Evolutionary conservation across 352 stramenopile genomes (phyloP).

Genomic region (Pythium folliculosum): DNA sequence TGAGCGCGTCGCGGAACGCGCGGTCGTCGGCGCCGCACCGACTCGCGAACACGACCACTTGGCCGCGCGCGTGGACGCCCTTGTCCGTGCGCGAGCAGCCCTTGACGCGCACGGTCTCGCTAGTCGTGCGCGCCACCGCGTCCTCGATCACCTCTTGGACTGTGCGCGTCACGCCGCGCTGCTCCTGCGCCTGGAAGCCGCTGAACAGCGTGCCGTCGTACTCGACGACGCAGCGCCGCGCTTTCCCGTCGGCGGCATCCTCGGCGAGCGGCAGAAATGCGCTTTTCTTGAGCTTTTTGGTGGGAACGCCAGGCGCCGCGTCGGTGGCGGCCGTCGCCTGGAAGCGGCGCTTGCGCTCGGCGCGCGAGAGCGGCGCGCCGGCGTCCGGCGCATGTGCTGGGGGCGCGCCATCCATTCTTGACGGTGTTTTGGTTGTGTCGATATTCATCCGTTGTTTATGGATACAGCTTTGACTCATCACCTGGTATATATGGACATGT

Average conservation of each 20-base stretch:
- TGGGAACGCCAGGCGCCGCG: too few relatives aligned
- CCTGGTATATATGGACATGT: not conserved
- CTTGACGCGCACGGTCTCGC: conserved; percentile 73
- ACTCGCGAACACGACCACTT: conserved; percentile 91
- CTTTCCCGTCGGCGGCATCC: conserved; percentile 2
- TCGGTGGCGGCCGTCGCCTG: not conserved
- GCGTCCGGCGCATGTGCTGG: not conserved
- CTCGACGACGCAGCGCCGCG: conserved; percentile 48
- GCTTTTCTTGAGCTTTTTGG: conserved; percentile 32
- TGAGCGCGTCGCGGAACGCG: conserved; percentile 64
- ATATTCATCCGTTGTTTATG: not conserved
- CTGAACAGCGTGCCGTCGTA: conserved; percentile 83
- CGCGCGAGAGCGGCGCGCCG: conserved; percentile 12
- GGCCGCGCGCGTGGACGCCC: conserved; percentile 90
- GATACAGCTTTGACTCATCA: not conserved
- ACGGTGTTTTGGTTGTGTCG: not conserved
- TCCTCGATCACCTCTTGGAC: conserved; percentile 79
- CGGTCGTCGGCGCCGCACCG: conserved; percentile 44
- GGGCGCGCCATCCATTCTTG: conserved; percentile 9
- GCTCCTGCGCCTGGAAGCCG: conserved; percentile 84
- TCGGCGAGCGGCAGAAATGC: conserved; percentile 41
- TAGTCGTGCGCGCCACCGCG: conserved; percentile 64
- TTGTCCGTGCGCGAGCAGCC: conserved; percentile 92
- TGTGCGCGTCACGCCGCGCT: conserved; percentile 45
- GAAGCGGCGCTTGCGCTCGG: conserved; percentile 29